Evolutionary conservation across 2,329 filamentous ascomycete species (phyloP).

Genomic region (Zymoseptoria pseudotritici): DNA sequence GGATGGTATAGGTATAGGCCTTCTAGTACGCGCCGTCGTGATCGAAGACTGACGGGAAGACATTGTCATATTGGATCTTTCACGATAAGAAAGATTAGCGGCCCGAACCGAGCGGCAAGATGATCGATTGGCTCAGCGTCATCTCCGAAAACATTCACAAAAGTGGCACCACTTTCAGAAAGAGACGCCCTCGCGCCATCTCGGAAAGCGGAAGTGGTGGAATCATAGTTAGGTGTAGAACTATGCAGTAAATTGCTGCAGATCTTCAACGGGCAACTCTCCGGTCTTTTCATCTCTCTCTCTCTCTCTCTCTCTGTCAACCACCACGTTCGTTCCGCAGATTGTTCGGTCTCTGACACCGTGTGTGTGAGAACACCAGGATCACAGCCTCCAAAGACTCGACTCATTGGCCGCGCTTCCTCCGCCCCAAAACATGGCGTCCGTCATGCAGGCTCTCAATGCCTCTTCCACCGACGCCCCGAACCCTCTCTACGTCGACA

Average conservation of each 20-base stretch:
- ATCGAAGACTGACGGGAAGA: too few species aligned
- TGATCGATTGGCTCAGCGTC: not conserved
- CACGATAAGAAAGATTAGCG: not conserved
- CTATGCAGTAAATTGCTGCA: not conserved
- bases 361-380: not conserved
- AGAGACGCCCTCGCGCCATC: not conserved
- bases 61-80: too few species aligned
- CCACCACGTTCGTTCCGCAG: not conserved
- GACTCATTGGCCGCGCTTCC: not conserved
- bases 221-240: too few species aligned
- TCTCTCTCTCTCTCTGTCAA: not conserved
- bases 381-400: not conserved
- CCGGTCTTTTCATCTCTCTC: not conserved
- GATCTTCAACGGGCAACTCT: not conserved
- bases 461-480: constrained; percentile 22
- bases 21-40: too few species aligned
- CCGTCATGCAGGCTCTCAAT: constrained; percentile 28
- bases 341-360: not conserved
- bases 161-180: not conserved
- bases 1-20: too few species aligned
- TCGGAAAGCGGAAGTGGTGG: too few species aligned
- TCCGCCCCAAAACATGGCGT: constrained; percentile 19
- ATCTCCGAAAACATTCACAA: not conserved
- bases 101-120: too few species aligned
- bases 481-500: constrained; percentile 51